Evolutionary conservation across 176 grass and related monocot species (phyloP), one percentile per base, ranked within the genome.

Genomic region (Avena insularis): DNA sequence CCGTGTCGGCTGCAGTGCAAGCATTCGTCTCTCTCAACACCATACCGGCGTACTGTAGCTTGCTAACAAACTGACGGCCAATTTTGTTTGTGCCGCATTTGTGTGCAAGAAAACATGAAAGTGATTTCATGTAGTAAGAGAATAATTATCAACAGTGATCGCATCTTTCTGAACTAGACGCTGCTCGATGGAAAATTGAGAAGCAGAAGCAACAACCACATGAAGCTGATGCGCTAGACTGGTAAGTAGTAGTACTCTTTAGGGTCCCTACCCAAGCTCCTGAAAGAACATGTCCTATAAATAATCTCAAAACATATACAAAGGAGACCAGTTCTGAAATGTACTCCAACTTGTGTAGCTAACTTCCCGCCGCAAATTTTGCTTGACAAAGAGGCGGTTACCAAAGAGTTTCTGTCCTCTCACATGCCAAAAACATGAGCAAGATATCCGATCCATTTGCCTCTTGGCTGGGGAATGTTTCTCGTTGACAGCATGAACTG

Each of bases 371-470:
- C 89, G 19, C 49, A 75, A 87, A 84, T 68, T 87, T 67, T 49
- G 85, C 64, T 67, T 10, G 33, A 1, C 21, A 48, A 25, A 75
- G 7, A 48, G 31, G 38, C n/a, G 36, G 66, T 54, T 21, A 85
- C 27, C 70, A 77, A 43, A 68, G 4, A 63, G 61, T 2, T 55
- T 4, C 40, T n/a, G 50, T 50, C 48, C 47, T 87, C 53, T 74
- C 85, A 50, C 89, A 91, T 86, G 78, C 68, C 58, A 60, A 86
- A 38, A 21, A 35, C 81, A 81, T 91, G 85, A 87, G 9, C 75
- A 25, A 43, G 25, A 75, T 6, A 61, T 57, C 47, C 19, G 25
- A 78, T 61, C 48, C 74, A 12, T 84, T 15, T 78, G 59, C 62
- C 17, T 48, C 6, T 66, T 38, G 47, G 21, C 33, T 57, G n/a